Evolutionary conservation across 495 filamentous ascomycete genomes (phyloP).

Genomic region (Podospora australis): DNA sequence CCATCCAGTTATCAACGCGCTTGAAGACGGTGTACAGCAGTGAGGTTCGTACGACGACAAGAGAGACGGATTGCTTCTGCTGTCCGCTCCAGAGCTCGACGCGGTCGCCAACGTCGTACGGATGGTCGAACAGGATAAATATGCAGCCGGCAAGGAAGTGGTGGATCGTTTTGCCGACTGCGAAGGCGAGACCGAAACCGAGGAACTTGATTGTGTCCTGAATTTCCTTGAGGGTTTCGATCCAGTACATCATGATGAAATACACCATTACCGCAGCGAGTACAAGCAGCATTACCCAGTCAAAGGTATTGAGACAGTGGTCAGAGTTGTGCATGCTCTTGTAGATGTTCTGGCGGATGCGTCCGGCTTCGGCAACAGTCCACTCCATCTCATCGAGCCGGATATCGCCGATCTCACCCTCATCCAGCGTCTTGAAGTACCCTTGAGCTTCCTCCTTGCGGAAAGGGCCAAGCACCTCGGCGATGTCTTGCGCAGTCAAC

Average conservation of each 20-base stretch:
- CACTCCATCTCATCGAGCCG: conserved; percentile 26
- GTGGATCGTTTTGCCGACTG: conserved; percentile 67
- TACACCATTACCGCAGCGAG: conserved; percentile 59
- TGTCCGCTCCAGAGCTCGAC: conserved; percentile 53
- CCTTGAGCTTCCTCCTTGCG: conserved; percentile 21
- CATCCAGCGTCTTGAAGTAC: conserved; percentile 24
- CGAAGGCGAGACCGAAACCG: conserved; percentile 69
- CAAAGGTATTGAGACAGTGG: conserved; percentile 28
- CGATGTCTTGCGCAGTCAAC: conserved; percentile 21
- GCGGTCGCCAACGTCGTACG: conserved; percentile 66
- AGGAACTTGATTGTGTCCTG: conserved; percentile 48
- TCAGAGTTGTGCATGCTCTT: conserved; percentile 25
- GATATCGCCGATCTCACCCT: conserved; percentile 26
- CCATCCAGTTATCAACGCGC: conserved; percentile 54
- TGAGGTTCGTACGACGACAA: conserved; percentile 69
- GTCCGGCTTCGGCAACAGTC: conserved; percentile 21
- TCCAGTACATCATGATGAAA: conserved; percentile 42
- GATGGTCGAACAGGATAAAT: conserved; percentile 76
- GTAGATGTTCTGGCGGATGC: conserved; percentile 25
- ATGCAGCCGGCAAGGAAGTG: conserved; percentile 75
- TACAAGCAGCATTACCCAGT: conserved; percentile 36
- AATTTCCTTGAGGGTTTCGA: conserved; percentile 23
- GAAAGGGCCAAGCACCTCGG: conserved; percentile 26
- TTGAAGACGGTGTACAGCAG: conserved; percentile 74
- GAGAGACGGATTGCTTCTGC: conserved; percentile 35